Evolutionary conservation across 1,284 basidiomycete genomes (phyloP).

Genomic region (Hemileia vastatrix): DNA sequence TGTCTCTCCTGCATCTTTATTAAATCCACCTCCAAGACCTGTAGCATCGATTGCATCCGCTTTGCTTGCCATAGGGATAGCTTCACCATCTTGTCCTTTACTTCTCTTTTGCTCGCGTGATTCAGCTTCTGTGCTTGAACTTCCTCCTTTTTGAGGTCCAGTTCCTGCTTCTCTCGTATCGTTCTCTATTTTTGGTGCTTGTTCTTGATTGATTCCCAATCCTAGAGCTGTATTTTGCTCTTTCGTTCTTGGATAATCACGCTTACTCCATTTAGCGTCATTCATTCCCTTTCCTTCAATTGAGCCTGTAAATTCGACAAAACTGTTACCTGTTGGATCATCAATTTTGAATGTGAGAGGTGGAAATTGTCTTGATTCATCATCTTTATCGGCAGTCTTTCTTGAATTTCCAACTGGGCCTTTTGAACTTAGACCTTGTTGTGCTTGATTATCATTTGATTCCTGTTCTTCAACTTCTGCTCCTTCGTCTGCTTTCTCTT

Average conservation of each 20-base stretch:
- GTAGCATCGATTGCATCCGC: conserved; percentile 45
- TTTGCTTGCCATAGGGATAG: conserved; percentile 27
- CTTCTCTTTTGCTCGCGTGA: too few relatives aligned
- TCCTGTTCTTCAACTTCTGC: conserved; percentile 35
- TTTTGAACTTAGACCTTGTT: conserved; percentile 38
- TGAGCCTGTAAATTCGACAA: conserved; percentile 82
- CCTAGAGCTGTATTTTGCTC: conserved; percentile 79
- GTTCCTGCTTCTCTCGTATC: conserved; percentile 49
- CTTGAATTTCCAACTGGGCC: conserved; percentile 46
- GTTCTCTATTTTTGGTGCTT: conserved; percentile 35
- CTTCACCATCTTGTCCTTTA: conserved; percentile 46
- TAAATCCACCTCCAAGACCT: conserved; percentile 11
- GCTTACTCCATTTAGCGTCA: conserved; percentile 85
- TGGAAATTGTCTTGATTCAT: conserved; percentile 53
- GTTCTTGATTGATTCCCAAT: conserved; percentile 27
- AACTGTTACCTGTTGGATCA: conserved; percentile 91
- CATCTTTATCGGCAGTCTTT: conserved; percentile 28
- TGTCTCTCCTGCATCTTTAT: conserved; percentile 38
- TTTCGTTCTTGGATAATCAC: conserved; percentile 71
- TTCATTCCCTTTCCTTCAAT: conserved; percentile 60
- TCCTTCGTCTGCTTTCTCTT: conserved; percentile 49
- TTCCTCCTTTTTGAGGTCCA: conserved; percentile 25
- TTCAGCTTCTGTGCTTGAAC: conserved; percentile 35
- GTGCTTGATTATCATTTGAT: conserved; percentile 29
- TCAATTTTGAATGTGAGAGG: conserved; percentile 78